Conservation (phyloP, 2,329 filamentous ascomycete genomes). For the Zasmidium cellare region DNA sequence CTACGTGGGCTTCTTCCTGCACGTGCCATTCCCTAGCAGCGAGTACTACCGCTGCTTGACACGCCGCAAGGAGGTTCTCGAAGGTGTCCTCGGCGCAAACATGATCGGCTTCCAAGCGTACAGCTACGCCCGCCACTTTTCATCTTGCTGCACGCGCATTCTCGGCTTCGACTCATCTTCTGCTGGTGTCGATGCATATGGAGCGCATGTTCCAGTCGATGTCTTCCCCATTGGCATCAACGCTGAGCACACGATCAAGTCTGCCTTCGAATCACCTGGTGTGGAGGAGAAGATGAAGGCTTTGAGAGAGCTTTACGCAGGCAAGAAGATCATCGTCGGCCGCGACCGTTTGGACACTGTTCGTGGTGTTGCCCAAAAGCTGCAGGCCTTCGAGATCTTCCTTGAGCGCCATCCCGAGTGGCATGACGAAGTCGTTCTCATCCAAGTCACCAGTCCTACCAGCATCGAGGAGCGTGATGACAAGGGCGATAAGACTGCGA, state of each 20-base stretch:
- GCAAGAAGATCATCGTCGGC: constrained; percentile 92
- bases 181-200: constrained; percentile 84
- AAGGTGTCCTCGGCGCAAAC: constrained; percentile 86
- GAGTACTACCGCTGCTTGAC: constrained; percentile 90
- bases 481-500: constrained; percentile 76
- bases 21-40: constrained; percentile 92
- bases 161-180: constrained; percentile 86
- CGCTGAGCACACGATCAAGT: constrained; percentile 71
- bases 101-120: constrained; percentile 95
- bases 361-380: constrained; percentile 89
- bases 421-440: constrained; percentile 87
- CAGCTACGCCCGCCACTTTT: constrained; percentile 92
- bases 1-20: constrained; percentile 92
- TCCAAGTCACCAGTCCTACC: constrained; percentile 79
- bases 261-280: constrained; percentile 67
- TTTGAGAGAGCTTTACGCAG: constrained; percentile 76
- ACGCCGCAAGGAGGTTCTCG: constrained; percentile 83
- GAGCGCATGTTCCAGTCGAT: constrained; percentile 83
- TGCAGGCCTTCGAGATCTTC: constrained; percentile 92
- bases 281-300: constrained; percentile 71
- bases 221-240: constrained; percentile 96
- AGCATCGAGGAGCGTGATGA: constrained; percentile 73
- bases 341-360: constrained; percentile 92
- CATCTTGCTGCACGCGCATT: constrained; percentile 88
- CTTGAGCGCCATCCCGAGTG: constrained; percentile 88